phyloP scores from a whole-genome alignment of 2,329 filamentous ascomycete genomes.

The Sporothrix luriei region DNA sequence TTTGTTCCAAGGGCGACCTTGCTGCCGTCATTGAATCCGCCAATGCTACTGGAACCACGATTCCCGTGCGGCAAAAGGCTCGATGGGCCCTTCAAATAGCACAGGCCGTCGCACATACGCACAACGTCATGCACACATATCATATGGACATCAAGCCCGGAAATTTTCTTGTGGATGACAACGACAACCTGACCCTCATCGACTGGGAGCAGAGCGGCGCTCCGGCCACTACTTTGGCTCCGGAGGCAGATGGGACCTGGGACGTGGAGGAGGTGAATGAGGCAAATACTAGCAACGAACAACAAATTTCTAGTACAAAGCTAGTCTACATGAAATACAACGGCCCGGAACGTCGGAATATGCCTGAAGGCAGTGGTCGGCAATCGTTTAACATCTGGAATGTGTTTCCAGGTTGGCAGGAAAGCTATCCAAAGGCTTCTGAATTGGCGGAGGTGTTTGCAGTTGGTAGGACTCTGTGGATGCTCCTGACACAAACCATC shows the following conservation, averaged over 20 bases:
- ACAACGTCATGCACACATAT: too few species aligned
- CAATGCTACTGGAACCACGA: too few species aligned
- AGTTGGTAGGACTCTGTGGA: constrained; percentile 37
- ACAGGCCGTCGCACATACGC: too few species aligned
- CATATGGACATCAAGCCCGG: too few species aligned
- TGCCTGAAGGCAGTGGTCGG: constrained; percentile 26
- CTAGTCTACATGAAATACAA: constrained; percentile 35
- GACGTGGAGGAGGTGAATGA: constrained; percentile 33
- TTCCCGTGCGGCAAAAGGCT: too few species aligned
- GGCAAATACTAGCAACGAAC: neutral
- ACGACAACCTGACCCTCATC: too few species aligned
- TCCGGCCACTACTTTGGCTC: too few species aligned
- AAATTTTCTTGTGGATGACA: too few species aligned
- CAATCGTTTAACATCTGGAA: constrained; percentile 34
- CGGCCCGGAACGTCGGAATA: constrained; percentile 33
- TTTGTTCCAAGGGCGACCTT: too few species aligned
- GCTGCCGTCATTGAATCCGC: too few species aligned
- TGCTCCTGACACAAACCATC: constrained; percentile 34
- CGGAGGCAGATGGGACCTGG: constrained; percentile 36
- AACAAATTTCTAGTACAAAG: neutral
- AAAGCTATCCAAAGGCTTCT: constrained; percentile 32
- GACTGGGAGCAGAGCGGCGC: too few species aligned
- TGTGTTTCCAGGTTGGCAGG: constrained; percentile 35
- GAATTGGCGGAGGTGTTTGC: constrained; percentile 38
- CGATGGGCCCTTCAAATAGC: too few species aligned